A percentile compares a stretch with the other conserved stretches of the same genome.
Evolutionary conservation across 208 protist species (phyloP).

Genomic region (Acanthamoeba royreba): DNA sequence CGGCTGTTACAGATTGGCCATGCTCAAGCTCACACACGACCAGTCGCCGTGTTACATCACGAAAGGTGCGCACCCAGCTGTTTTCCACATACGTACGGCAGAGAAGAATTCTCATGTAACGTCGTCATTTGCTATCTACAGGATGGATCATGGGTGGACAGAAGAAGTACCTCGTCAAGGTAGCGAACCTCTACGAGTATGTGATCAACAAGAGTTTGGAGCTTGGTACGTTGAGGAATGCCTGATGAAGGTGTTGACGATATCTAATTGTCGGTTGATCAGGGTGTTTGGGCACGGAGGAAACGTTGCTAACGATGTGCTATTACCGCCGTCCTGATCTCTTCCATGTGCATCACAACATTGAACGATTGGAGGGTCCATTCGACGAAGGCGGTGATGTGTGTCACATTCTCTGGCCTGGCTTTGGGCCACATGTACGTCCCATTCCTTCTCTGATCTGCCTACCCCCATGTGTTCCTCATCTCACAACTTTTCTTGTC

Average conservation of each 20-base stretch:
- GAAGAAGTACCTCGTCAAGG: not conserved
- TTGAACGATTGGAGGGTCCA: not conserved
- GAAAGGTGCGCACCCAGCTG: not conserved
- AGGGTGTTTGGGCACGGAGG: constrained; percentile 31
- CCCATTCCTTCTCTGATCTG: no score
- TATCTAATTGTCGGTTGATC: no score
- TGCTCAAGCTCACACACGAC: constrained; percentile 19
- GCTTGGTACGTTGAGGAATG: not conserved
- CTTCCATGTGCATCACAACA: constrained; percentile 30
- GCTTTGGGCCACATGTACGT: not conserved
- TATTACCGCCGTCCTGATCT: not conserved
- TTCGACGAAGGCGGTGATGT: constrained; percentile 15
- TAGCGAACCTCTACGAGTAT: not conserved
- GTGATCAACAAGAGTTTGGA: not conserved
- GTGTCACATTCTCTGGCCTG: constrained; percentile 6
- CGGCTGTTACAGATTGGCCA: not conserved
- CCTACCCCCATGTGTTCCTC: not conserved
- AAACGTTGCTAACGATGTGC: not conserved
- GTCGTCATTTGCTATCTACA: not conserved
- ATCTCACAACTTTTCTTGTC: not conserved
- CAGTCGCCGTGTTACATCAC: not conserved
- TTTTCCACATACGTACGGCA: not conserved
- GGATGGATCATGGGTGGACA: constrained; percentile 23
- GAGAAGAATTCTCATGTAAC: not conserved
- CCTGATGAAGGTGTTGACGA: no score